Conservation (phyloP, 2,329 filamentous ascomycete species). For the Penicillium digitatum region DNA sequence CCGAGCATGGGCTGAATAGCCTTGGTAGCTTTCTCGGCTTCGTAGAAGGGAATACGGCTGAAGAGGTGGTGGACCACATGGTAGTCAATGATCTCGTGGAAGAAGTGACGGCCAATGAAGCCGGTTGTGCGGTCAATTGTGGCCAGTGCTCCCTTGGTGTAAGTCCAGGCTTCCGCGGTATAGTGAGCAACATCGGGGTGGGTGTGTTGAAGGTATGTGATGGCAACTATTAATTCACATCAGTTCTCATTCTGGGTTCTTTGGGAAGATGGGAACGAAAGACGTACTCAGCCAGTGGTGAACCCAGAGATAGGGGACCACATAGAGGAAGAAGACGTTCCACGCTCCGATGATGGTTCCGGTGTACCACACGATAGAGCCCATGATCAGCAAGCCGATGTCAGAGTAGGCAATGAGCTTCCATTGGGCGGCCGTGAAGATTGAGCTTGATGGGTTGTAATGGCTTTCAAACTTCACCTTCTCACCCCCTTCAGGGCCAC, state of each 20-base stretch:
- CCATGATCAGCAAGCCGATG: conserved; percentile 54
- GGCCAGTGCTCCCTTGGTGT: conserved; percentile 58
- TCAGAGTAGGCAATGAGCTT: conserved; percentile 57
- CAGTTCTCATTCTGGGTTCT: background rate
- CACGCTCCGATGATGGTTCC: conserved; percentile 53
- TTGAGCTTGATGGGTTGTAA: conserved; percentile 58
- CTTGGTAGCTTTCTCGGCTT: conserved; percentile 56
- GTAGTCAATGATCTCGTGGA: conserved; percentile 63
- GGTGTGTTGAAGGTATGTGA: conserved; percentile 72
- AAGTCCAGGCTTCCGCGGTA: conserved; percentile 58
- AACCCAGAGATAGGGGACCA: conserved; percentile 64
- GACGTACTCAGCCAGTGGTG: conserved; percentile 64
- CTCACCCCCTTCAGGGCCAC: conserved; percentile 35
- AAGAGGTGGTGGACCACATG: conserved; percentile 63
- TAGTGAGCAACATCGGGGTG: conserved; percentile 57
- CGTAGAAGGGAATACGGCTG: conserved; percentile 60
- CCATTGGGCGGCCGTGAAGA: conserved; percentile 58
- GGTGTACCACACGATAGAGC: conserved; percentile 50
- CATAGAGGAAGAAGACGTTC: conserved; percentile 58
- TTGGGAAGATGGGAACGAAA: background rate
- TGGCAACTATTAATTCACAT: conserved; percentile 53
- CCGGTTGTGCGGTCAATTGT: conserved; percentile 64
- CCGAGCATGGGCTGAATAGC: conserved; percentile 57
- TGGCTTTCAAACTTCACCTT: conserved; percentile 43
- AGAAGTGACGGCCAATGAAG: conserved; percentile 61